These are phyloP conservation scores for Boletus edulis DNA, from an alignment of 768 basidiomycete genomes.

Conservation along the genomic window DNA sequence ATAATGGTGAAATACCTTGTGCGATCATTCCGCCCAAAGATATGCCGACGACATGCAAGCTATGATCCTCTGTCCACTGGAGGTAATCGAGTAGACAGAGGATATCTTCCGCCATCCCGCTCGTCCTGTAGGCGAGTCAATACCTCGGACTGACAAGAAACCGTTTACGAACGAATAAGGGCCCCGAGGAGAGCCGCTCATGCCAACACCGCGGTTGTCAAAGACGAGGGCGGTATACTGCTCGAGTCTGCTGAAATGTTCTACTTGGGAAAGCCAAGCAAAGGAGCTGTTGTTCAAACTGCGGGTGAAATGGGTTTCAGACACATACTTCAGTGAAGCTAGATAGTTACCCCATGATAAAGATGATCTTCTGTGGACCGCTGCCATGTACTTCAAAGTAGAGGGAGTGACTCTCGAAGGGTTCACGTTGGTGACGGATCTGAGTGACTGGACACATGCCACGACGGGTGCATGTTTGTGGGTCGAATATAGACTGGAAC, in stretches of 20 bases:
- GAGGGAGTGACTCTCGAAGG: slow-evolving; percentile 65
- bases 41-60: slow-evolving; percentile 68
- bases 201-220: slow-evolving; percentile 83
- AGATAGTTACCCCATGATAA: slow-evolving; percentile 66
- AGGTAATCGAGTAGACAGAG: slow-evolving; percentile 65
- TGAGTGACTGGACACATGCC: slow-evolving; percentile 73
- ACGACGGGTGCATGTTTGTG: slow-evolving; percentile 58
- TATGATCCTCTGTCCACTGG: slow-evolving; percentile 63
- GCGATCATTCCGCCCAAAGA: slow-evolving; percentile 87
- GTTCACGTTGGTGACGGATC: too few species aligned
- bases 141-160: neutral
- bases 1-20: slow-evolving; percentile 45
- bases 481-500: slow-evolving; percentile 51
- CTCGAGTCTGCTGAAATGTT: slow-evolving; percentile 53
- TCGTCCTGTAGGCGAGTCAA: slow-evolving; percentile 45
- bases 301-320: slow-evolving; percentile 3
- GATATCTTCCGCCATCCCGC: slow-evolving; percentile 75
- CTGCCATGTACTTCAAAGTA: slow-evolving; percentile 79
- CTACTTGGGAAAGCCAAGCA: slow-evolving; percentile 63
- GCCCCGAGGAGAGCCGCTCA: slow-evolving; percentile 66
- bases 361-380: slow-evolving; percentile 61
- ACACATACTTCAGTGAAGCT: neutral
- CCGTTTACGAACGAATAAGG: slow-evolving; percentile 64
- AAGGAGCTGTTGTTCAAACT: slow-evolving; percentile 65
- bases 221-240: slow-evolving; percentile 69